phyloP scores from a whole-genome alignment of 805 yeast genomes.

The Starmerella tilneyi region DNA sequence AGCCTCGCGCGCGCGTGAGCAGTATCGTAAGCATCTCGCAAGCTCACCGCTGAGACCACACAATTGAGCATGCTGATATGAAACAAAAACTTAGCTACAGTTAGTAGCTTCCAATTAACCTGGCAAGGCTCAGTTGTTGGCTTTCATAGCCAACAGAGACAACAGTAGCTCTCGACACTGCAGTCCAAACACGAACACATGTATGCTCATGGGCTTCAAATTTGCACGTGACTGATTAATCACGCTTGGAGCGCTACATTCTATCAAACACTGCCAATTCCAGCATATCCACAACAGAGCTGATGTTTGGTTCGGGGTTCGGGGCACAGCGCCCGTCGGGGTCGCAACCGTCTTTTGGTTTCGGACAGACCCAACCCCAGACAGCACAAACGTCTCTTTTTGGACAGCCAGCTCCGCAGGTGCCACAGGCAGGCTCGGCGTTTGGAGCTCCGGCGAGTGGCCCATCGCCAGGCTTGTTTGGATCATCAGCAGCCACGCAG shows the following conservation, averaged over 20 bases:
- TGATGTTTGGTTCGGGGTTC: slow-evolving; percentile 16
- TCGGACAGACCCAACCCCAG: slow-evolving; percentile 23
- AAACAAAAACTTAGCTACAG: too few species aligned
- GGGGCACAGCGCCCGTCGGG: slow-evolving; percentile 19
- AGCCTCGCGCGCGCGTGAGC: background rate
- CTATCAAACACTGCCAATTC: too few species aligned
- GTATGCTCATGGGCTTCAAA: too few species aligned
- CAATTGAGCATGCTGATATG: too few species aligned
- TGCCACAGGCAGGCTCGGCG: slow-evolving; percentile 18
- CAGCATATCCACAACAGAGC: too few species aligned
- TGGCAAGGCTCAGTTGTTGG: too few species aligned
- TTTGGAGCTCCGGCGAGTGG: slow-evolving; percentile 26
- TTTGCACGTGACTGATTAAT: background rate
- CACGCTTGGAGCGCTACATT: too few species aligned
- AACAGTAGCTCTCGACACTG: background rate
- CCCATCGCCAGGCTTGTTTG: slow-evolving; percentile 22
- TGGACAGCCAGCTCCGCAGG: slow-evolving; percentile 14
- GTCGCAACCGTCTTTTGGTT: slow-evolving; percentile 12
- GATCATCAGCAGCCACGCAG: slow-evolving; percentile 7
- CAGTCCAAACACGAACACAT: background rate
- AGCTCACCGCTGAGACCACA: too few species aligned
- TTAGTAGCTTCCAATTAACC: too few species aligned
- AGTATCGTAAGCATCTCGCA: background rate
- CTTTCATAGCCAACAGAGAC: too few species aligned
- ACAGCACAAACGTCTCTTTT: slow-evolving; percentile 14